phyloP scores from a whole-genome alignment of 2,329 filamentous ascomycete species.

The Fonsecaea nubica region DNA sequence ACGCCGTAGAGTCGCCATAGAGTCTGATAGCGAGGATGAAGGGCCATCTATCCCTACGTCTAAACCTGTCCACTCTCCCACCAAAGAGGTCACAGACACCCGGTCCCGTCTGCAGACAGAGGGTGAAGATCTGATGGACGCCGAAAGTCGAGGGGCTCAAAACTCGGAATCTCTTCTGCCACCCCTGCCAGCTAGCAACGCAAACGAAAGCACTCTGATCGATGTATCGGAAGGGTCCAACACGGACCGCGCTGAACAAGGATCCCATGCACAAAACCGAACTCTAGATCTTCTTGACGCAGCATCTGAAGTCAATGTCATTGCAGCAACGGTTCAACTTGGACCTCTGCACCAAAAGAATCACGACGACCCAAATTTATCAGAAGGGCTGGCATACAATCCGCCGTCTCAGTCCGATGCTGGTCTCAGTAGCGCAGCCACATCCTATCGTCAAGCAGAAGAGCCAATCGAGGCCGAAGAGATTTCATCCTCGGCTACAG shows the following conservation, averaged over 20 bases:
- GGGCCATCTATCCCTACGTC: constrained; percentile 1
- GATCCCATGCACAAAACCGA: background rate
- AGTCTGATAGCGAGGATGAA: constrained; percentile 36
- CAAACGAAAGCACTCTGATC: background rate
- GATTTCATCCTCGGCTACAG: background rate
- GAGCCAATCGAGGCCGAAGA: background rate
- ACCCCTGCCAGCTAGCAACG: background rate
- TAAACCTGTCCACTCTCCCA: background rate
- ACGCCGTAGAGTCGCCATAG: constrained; percentile 28
- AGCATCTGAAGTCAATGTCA: background rate
- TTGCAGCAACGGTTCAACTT: background rate
- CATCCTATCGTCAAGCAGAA: background rate
- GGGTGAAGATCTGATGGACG: constrained; percentile 17
- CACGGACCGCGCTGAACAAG: background rate
- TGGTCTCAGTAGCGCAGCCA: background rate
- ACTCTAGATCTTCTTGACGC: background rate
- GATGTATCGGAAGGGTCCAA: background rate
- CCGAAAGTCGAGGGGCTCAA: background rate
- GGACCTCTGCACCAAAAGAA: background rate
- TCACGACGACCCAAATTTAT: background rate
- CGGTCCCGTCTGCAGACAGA: background rate
- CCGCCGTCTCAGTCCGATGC: background rate
- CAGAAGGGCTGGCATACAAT: background rate
- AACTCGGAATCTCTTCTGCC: background rate
- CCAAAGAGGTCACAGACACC: background rate